Percentiles rank a stretch among this genome's conserved stretches.
Conservation (phyloP, 1,284 basidiomycete genomes). For the Cutaneotrichosporon mucoides region DNA sequence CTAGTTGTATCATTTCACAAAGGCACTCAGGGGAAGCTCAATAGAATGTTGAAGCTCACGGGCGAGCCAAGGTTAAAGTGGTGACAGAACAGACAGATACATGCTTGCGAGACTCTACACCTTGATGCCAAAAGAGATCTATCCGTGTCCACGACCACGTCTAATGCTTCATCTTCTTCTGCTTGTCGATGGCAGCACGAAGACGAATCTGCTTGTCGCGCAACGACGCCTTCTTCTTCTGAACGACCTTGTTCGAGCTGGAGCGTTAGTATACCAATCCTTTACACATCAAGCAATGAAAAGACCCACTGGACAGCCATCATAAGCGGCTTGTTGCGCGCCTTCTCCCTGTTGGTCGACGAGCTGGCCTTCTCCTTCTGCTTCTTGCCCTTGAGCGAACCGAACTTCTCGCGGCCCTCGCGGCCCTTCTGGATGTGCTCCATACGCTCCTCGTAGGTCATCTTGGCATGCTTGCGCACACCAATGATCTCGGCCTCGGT, state of each 20-base stretch:
- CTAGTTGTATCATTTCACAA: no score
- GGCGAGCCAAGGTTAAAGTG: no score
- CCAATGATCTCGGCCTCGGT: slow-evolving; percentile 92
- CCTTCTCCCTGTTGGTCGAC: slow-evolving; percentile 84
- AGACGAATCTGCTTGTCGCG: slow-evolving; percentile 62
- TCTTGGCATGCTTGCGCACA: slow-evolving; percentile 88
- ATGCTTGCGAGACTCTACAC: no score
- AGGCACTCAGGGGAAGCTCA: no score
- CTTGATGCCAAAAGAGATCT: no score
- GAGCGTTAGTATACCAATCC: neutral
- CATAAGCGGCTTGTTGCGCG: slow-evolving; percentile 87
- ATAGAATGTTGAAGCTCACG: no score
- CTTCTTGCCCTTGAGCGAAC: slow-evolving; percentile 81
- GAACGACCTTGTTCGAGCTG: slow-evolving; percentile 49
- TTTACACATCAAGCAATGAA: no score
- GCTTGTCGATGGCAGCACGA: slow-evolving; percentile 46
- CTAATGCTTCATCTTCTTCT: slow-evolving; percentile 47
- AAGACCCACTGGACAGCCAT: slow-evolving; percentile 68
- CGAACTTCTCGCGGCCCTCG: slow-evolving; percentile 94
- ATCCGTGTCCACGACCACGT: neutral
- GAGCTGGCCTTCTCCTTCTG: slow-evolving; percentile 73
- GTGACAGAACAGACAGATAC: no score
- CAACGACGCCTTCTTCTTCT: slow-evolving; percentile 83
- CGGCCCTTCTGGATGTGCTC: slow-evolving; percentile 87
- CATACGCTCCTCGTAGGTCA: slow-evolving; percentile 91